Conservation (phyloP, 805 yeast species). For the Kazachstania kunashirensis region DNA sequence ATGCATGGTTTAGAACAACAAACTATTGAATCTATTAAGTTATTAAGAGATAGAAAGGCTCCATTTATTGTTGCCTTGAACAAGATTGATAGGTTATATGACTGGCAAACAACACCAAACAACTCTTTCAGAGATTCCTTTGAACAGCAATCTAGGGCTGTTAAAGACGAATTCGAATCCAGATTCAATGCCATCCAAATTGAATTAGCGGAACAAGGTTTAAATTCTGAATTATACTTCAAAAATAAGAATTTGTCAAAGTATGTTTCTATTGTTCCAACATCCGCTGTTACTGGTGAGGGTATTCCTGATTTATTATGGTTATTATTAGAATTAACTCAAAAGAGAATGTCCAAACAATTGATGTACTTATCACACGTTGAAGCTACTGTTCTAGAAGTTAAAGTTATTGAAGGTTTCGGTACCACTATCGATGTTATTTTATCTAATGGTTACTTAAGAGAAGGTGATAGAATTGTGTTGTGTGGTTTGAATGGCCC, state of each 20-base stretch:
- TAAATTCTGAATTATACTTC: slow-evolving; percentile 93
- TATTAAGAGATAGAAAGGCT: slow-evolving; percentile 92
- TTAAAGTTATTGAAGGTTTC: slow-evolving; percentile 94
- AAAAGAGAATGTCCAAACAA: slow-evolving; percentile 97
- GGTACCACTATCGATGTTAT: slow-evolving; percentile 98
- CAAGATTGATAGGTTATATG: slow-evolving; percentile 95
- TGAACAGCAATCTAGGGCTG: slow-evolving; percentile 70
- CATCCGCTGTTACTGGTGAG: slow-evolving; percentile 98
- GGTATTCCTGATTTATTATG: slow-evolving; percentile 99
- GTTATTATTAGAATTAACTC: slow-evolving; percentile 89
- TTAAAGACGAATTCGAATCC: slow-evolving; percentile 85
- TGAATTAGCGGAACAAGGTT: slow-evolving; percentile 94
- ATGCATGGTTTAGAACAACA: slow-evolving; percentile 99
- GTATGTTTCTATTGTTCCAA: slow-evolving; percentile 93
- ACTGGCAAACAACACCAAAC: slow-evolving; percentile 85
- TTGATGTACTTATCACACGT: slow-evolving; percentile 83
- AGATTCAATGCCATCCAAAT: slow-evolving; percentile 77
- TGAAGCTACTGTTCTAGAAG: slow-evolving; percentile 95
- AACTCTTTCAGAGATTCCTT: slow-evolving; percentile 94
- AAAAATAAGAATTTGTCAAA: slow-evolving; percentile 89
- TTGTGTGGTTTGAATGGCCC: slow-evolving; percentile 98
- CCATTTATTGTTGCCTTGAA: slow-evolving; percentile 96
- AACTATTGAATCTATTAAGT: slow-evolving; percentile 85
- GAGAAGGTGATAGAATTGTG: slow-evolving; percentile 92
- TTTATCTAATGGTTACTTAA: slow-evolving; percentile 87